Conservation (phyloP, 108 stramenopile genomes). For the Pseudonitzschia pungens region DNA sequence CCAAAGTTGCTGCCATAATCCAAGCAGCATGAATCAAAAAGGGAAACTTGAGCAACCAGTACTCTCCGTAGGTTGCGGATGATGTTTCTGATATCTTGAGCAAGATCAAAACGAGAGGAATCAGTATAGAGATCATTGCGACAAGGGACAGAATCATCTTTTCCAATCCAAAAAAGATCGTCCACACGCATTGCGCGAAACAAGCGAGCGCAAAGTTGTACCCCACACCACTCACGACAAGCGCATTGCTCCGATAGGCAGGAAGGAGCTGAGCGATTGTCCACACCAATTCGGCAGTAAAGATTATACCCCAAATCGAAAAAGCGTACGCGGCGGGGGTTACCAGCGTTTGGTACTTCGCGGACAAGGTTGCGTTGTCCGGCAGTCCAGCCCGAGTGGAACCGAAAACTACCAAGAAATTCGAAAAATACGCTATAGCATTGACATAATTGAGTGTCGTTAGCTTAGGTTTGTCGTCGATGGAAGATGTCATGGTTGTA, state of each 20-base stretch:
- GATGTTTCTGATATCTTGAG: background rate
- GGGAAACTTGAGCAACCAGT: conserved; percentile 75
- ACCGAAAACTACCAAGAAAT: conserved; percentile 63
- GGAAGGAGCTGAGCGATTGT: conserved; percentile 50
- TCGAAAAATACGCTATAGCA: conserved; percentile 60
- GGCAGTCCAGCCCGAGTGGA: conserved; percentile 40
- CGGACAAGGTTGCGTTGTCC: conserved; percentile 55
- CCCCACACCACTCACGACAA: conserved; percentile 52
- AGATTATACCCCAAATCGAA: conserved; percentile 83
- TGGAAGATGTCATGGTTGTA: background rate
- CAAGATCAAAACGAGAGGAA: conserved; percentile 21
- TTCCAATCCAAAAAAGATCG: conserved; percentile 66
- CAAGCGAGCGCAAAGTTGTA: conserved; percentile 61
- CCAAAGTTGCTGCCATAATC: conserved; percentile 77
- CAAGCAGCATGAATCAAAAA: conserved; percentile 81
- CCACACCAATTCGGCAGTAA: conserved; percentile 64
- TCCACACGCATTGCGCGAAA: conserved; percentile 66
- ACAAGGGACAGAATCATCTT: conserved; percentile 47
- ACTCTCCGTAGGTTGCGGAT: conserved; percentile 26
- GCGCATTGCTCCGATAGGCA: conserved; percentile 33
- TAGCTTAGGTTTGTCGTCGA: background rate
- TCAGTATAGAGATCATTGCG: conserved; percentile 62
- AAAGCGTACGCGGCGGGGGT: conserved; percentile 75
- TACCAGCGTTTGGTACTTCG: conserved; percentile 83
- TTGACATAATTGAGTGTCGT: conserved; percentile 53